These are phyloP conservation scores for Backusella parvicylindrica DNA, from an alignment of 192 early-diverging fungal species.

Conservation along the genomic window DNA sequence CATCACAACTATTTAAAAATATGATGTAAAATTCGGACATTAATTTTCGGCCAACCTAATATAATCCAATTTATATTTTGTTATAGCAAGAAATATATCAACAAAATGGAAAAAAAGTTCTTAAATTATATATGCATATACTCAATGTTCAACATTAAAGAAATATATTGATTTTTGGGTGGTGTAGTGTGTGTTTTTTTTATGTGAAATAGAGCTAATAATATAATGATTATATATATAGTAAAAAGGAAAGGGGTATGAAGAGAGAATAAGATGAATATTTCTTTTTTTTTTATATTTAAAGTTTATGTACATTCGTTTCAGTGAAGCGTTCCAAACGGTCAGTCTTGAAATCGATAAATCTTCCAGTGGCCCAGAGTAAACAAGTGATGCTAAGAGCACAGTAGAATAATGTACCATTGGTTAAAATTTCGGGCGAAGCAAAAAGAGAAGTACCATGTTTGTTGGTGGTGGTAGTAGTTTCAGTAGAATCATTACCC, in stretches of 20 bases:
- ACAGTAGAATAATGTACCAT: conserved; percentile 28
- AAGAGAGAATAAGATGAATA: background rate
- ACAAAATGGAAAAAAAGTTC: no score
- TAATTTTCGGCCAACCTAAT: no score
- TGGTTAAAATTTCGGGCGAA: conserved; percentile 14
- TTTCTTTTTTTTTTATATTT: background rate
- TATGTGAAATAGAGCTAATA: background rate
- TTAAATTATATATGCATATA: background rate
- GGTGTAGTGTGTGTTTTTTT: background rate
- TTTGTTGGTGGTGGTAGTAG: background rate
- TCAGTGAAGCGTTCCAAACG: conserved; percentile 22
- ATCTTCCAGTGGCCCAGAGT: conserved; percentile 28
- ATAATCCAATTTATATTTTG: no score
- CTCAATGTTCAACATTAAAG: background rate
- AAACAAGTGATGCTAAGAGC: conserved; percentile 19
- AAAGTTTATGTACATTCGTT: background rate
- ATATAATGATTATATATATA: background rate
- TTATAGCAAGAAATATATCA: no score
- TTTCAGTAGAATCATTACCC: background rate
- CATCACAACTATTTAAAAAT: no score
- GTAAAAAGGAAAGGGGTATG: background rate
- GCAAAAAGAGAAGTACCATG: background rate
- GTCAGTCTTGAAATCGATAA: conserved; percentile 18
- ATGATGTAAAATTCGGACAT: no score
- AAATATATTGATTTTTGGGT: background rate